Base-by-base conservation (phyloP, 1,139 yeast genomes). In the Arxiozyma slooffiae region DNA sequence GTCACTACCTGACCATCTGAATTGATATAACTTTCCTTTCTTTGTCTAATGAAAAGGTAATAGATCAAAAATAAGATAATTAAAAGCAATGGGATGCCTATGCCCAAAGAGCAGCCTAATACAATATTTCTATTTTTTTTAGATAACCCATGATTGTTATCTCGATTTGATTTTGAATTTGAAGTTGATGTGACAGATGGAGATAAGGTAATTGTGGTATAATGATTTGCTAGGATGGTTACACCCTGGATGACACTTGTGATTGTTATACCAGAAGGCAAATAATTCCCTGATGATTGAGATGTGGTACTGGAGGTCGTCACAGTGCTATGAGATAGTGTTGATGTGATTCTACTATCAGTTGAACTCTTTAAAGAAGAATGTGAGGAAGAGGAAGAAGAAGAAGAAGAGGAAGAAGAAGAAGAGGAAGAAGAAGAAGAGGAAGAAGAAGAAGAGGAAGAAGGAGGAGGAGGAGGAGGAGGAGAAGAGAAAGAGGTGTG, bases 61-160 rank as follows among this genome's bases (percentile, higher is more conserved):
- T 67, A 68, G 2, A 63, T 41, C n/a, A 60, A 24, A 14, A 57
- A 46, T 0, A 54, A 18, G 1, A 64, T 22, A 0, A 53, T 51
- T 1, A 61, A 40, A 4, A 70, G 8, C 2, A 70, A n/a, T 8
- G 74, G 74, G 1, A 67, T 56, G 24, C 73, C 73, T 26, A 71
- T 54, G 11, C 74, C 74, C 1, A 71, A 74, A 24, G 71, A 75
- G 45, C 75, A 73, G 39, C 81, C 81, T 45, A 76, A 71, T 16
- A 75, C 72, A 34, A 77, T 69, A 50, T 70, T 69, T 50, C 71
- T 71, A 51, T 72, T 66, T 46, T 74, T 71, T 17, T 62, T 60
- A 1, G 76, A 68, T 6, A 76, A 59, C 0, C 77, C 77, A 8
- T 62, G 48, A 11, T 55, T 45, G 2, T 49, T 24, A 18, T 48